Conservation (phyloP, 768 basidiomycete species). For the Auricularia heimuer region DNA sequence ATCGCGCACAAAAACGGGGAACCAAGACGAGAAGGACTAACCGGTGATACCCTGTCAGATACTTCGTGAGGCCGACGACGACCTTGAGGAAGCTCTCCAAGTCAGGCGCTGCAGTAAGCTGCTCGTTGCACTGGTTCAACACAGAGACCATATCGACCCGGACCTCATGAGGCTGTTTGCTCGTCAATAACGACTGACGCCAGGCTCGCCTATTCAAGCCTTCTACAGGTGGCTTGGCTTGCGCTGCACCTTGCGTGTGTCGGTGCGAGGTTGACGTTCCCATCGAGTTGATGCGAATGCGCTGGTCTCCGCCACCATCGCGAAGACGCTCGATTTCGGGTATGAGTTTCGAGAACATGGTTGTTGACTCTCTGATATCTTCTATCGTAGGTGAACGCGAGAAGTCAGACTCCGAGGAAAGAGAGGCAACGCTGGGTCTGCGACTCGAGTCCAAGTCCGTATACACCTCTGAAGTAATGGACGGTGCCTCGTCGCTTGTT, state of each 20-base stretch:
- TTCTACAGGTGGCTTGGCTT: no score
- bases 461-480: neutral
- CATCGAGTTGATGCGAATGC: neutral
- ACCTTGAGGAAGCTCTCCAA: slow-evolving; percentile 63
- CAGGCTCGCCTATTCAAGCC: no score
- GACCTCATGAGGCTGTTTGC: no score
- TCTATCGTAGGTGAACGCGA: slow-evolving; percentile 32
- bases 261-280: no score
- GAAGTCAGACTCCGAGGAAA: slow-evolving; percentile 11
- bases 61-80: slow-evolving; percentile 62
- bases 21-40: neutral
- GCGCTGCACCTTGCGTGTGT: no score
- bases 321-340: slow-evolving; percentile 57
- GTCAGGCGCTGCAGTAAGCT: slow-evolving; percentile 55
- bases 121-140: slow-evolving; percentile 72
- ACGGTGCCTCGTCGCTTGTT: neutral
- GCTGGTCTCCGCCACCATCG: slow-evolving; percentile 32
- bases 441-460: no score
- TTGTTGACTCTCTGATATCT: slow-evolving; percentile 64
- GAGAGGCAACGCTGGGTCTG: no score
- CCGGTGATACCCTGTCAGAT: slow-evolving; percentile 73
- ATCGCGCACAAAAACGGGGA: neutral
- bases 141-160: slow-evolving; percentile 70
- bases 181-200: no score
- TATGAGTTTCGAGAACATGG: slow-evolving; percentile 54